Conservation (phyloP, 768 basidiomycete species). For the Imleria badia region DNA sequence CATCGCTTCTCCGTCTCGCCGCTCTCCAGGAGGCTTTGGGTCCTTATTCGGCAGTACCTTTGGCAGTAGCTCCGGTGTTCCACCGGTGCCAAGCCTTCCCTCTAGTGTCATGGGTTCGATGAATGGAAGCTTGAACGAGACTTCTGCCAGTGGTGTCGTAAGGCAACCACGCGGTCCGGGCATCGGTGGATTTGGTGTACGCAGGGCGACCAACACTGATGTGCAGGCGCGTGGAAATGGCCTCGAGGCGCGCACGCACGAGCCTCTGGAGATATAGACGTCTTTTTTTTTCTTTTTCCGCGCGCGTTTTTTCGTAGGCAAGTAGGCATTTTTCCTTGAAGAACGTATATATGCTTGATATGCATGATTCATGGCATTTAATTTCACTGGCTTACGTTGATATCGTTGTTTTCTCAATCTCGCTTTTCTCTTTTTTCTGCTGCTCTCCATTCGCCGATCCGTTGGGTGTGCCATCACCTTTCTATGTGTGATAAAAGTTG, state of each 20-base stretch:
- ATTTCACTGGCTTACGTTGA: conserved; percentile 18
- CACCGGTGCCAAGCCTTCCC: conserved; percentile 80
- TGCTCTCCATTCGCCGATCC: conserved; percentile 17
- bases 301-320: conserved; percentile 11
- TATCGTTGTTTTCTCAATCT: conserved; percentile 2
- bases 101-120: conserved; percentile 46
- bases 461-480: conserved; percentile 8
- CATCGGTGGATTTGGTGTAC: conserved; percentile 65
- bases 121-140: conserved; percentile 45
- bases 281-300: not conserved
- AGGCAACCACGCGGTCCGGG: conserved; percentile 88
- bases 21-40: conserved; percentile 68
- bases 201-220: conserved; percentile 42
- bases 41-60: conserved; percentile 60
- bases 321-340: conserved; percentile 21
- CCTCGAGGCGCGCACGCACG: conserved; percentile 82
- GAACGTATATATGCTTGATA: conserved; percentile 26
- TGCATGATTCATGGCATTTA: conserved; percentile 25
- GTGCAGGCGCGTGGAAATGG: conserved; percentile 55
- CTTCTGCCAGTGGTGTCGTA: conserved; percentile 51
- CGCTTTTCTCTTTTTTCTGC: not conserved
- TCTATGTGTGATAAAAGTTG: conserved; percentile 20
- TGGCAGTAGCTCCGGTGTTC: conserved; percentile 46
- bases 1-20: conserved; percentile 78
- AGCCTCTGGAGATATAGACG: conserved; percentile 77